Conservation (phyloP, 75 land plant genomes). For the Selaginella tamariscina region DNA sequence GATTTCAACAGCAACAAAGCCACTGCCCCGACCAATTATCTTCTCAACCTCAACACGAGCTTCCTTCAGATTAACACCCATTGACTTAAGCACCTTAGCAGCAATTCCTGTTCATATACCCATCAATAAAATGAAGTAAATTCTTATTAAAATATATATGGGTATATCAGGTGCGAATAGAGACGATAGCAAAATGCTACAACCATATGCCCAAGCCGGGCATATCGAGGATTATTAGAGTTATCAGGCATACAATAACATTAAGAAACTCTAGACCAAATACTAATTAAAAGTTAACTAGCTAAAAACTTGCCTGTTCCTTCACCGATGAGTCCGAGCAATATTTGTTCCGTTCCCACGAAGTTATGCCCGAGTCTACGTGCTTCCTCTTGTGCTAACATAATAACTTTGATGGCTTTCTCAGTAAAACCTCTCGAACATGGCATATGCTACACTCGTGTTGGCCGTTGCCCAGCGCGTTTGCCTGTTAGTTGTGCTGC, state of each 20-base stretch:
- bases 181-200: too few relatives aligned
- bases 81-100: slow-evolving; percentile 41
- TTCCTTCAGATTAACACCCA: slow-evolving; percentile 44
- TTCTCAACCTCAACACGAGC: slow-evolving; percentile 48
- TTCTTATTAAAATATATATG: too few relatives aligned
- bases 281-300: too few relatives aligned
- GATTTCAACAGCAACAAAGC: slow-evolving; percentile 41
- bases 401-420: slow-evolving; percentile 44
- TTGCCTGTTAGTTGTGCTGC: slow-evolving; percentile 19
- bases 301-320: too few relatives aligned
- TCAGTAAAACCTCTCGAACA: slow-evolving; percentile 46
- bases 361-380: slow-evolving; percentile 39
- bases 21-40: slow-evolving; percentile 43
- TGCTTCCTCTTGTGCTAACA: slow-evolving; percentile 45
- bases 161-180: too few relatives aligned
- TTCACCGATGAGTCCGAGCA: slow-evolving; percentile 45
- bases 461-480: slow-evolving; percentile 18
- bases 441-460: slow-evolving; percentile 30
- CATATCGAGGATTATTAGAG: too few relatives aligned
- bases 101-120: slow-evolving; percentile 51
- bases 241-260: too few relatives aligned
- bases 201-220: too few relatives aligned
- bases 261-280: too few relatives aligned
- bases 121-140: too few relatives aligned
- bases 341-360: slow-evolving; percentile 43